These are phyloP conservation scores for Trichoderma pleuroti DNA, from an alignment of 2,329 filamentous ascomycete species.

Conservation along the genomic window DNA sequence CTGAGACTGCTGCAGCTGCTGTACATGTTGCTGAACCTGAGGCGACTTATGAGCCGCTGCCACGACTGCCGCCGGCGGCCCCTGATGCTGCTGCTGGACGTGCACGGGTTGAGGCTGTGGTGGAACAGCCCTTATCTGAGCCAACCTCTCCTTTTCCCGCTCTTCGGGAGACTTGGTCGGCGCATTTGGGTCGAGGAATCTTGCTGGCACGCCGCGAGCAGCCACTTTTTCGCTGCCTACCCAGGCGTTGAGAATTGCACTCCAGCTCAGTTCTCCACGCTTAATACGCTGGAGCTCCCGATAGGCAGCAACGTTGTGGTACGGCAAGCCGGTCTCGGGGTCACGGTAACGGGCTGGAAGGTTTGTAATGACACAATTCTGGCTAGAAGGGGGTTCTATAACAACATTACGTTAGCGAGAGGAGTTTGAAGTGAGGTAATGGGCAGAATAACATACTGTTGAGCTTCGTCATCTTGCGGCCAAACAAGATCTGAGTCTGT, in stretches of 20 bases:
- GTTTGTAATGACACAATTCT: slow-evolving; percentile 78
- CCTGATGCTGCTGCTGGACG: slow-evolving; percentile 1
- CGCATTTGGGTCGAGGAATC: slow-evolving; percentile 55
- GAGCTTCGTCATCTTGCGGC: slow-evolving; percentile 55
- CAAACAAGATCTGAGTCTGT: slow-evolving; percentile 58
- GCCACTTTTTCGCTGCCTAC: slow-evolving; percentile 64
- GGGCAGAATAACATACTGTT: slow-evolving; percentile 42
- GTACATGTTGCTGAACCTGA: slow-evolving; percentile 7
- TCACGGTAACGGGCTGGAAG: slow-evolving; percentile 79
- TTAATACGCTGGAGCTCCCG: slow-evolving; percentile 73
- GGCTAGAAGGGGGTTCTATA: slow-evolving; percentile 48
- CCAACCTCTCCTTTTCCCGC: slow-evolving; percentile 13
- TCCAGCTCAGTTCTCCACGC: slow-evolving; percentile 77
- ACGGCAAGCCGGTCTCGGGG: slow-evolving; percentile 77
- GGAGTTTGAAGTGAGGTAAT: not conserved
- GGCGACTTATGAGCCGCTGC: slow-evolving; percentile 8
- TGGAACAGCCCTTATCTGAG: not conserved
- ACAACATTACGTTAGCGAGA: slow-evolving; percentile 1
- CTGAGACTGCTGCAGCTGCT: not conserved
- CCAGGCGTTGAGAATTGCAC: slow-evolving; percentile 75
- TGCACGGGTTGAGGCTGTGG: not conserved
- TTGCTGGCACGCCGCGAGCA: slow-evolving; percentile 73
- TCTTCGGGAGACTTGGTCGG: slow-evolving; percentile 23
- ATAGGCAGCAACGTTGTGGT: slow-evolving; percentile 75
- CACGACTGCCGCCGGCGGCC: slow-evolving; percentile 2